Evolutionary conservation across 257 asterid species (phyloP).

Genomic region (Ballota nigra): DNA sequence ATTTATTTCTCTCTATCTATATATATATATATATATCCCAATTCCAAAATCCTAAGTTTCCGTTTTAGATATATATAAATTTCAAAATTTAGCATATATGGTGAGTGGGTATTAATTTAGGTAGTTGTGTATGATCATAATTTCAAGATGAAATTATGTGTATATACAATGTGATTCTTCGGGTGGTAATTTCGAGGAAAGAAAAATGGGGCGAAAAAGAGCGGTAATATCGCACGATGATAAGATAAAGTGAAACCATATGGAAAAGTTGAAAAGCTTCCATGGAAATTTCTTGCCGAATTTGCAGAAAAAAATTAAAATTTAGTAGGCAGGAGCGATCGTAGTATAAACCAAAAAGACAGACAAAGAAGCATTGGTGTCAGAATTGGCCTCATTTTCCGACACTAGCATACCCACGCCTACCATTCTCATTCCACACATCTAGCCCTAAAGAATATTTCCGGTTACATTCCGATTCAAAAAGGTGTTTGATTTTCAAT

Average conservation of each 20-base stretch:
- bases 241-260: constrained; percentile 82
- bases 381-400: constrained; percentile 17
- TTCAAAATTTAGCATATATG: neutral
- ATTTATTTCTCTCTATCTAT: too few relatives aligned
- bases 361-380: constrained; percentile 52
- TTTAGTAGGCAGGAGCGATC: too few relatives aligned
- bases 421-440: too few relatives aligned
- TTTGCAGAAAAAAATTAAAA: constrained; percentile 24
- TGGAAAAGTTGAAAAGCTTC: constrained; percentile 60
- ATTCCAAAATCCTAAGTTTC: neutral
- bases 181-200: constrained; percentile 54
- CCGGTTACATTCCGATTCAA: too few relatives aligned
- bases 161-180: constrained; percentile 9
- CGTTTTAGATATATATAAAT: neutral
- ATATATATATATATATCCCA: neutral
- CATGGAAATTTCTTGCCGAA: constrained; percentile 68
- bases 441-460: too few relatives aligned
- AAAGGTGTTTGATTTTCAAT: too few relatives aligned
- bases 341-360: constrained; percentile 30
- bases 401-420: too few relatives aligned
- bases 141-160: neutral
- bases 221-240: constrained; percentile 62
- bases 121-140: neutral
- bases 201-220: constrained; percentile 29
- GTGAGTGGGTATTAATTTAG: neutral